These are phyloP conservation scores for Crithidia expoeki DNA, from an alignment of 208 protist genomes.

Conservation along the genomic window DNA sequence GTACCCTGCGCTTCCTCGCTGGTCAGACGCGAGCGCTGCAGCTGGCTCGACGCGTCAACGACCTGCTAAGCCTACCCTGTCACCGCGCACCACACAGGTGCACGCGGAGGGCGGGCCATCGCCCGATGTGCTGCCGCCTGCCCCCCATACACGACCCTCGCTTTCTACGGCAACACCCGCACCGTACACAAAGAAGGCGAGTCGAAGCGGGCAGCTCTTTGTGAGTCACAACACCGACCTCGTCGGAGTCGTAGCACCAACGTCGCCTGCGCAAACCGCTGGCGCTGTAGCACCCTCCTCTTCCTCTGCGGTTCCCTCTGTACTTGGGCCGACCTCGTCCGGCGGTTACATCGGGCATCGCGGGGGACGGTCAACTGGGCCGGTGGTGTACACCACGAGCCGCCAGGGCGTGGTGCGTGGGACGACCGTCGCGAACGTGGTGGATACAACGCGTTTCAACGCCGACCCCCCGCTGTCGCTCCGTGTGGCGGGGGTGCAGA, in stretches of 20 bases:
- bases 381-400: slow-evolving; percentile 4
- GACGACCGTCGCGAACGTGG: slow-evolving; percentile 4
- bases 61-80: neutral
- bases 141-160: neutral
- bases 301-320: neutral
- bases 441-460: slow-evolving; percentile 1
- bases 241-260: neutral
- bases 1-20: slow-evolving; percentile 30
- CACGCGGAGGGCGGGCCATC: neutral
- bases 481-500: slow-evolving; percentile 69
- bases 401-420: slow-evolving; percentile 18
- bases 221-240: slow-evolving; percentile 26
- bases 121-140: neutral
- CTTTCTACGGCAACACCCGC: neutral
- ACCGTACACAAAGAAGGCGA: slow-evolving; percentile 7
- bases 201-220: slow-evolving; percentile 19
- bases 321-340: neutral
- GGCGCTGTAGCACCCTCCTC: neutral
- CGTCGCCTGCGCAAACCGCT: neutral
- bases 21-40: slow-evolving; percentile 7
- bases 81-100: neutral
- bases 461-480: slow-evolving; percentile 10
- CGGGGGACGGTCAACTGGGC: neutral
- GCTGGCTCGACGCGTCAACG: neutral
- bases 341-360: neutral